Conservation (phyloP, 495 filamentous ascomycete species). For the Bombardia bombarda region DNA sequence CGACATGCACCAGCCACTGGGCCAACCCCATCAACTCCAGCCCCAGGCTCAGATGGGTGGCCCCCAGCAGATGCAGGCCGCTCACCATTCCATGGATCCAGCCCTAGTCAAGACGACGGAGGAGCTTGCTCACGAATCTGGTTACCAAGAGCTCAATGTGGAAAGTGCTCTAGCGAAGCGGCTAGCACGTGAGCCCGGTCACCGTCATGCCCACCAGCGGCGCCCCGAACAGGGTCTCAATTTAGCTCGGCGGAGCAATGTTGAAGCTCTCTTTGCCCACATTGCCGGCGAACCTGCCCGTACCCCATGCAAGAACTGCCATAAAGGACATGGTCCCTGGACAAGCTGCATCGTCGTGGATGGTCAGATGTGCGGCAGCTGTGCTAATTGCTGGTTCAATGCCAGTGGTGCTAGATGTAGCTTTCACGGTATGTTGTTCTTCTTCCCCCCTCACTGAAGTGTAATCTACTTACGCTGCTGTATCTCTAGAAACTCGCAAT, state of each 20-base stretch:
- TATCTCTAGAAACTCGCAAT: constrained; percentile 18
- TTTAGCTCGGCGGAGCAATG: constrained; percentile 38
- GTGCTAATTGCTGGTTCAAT: constrained; percentile 47
- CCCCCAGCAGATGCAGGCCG: constrained; percentile 12
- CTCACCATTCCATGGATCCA: constrained; percentile 22
- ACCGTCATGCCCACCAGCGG: constrained; percentile 36
- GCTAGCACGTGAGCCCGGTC: constrained; percentile 33
- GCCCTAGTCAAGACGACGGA: constrained; percentile 29
- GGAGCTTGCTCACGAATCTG: constrained; percentile 31
- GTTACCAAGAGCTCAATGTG: constrained; percentile 31
- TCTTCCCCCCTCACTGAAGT: neutral
- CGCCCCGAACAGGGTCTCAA: constrained; percentile 38
- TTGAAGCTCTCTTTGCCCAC: constrained; percentile 43
- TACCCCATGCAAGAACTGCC: constrained; percentile 42
- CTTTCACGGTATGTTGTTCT: constrained; percentile 35
- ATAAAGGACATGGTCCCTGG: constrained; percentile 45
- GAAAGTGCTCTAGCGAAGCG: constrained; percentile 42
- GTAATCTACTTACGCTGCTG: neutral
- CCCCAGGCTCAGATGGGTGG: constrained; percentile 9
- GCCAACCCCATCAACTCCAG: constrained; percentile 14
- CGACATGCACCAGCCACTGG: constrained; percentile 1
- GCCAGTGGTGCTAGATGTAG: constrained; percentile 41
- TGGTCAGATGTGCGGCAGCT: constrained; percentile 45
- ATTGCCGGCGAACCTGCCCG: constrained; percentile 36
- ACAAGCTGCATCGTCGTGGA: constrained; percentile 38